Percentiles rank a stretch among this genome's conserved stretches.
These are phyloP conservation scores for Dittrichia graveolens DNA, from an alignment of 129 eudicot species.

Conservation along the genomic window DNA sequence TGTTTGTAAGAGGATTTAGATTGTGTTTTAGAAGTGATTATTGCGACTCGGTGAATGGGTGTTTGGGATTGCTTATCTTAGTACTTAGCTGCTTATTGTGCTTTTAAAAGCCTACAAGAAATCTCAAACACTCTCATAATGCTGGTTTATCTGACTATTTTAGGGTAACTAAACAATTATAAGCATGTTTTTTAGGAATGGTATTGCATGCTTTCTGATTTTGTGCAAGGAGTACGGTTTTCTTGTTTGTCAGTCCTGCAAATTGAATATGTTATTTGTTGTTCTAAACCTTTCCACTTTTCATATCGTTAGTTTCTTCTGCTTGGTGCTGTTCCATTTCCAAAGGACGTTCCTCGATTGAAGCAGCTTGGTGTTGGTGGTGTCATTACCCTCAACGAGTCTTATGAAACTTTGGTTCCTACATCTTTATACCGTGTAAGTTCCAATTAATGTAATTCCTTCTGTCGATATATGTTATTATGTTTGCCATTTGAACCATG, in stretches of 20 bases:
- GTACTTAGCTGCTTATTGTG: no score
- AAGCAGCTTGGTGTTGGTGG: slow-evolving; percentile 92
- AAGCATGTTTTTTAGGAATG: no score
- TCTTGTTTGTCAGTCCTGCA: slow-evolving; percentile 3
- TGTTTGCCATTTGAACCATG: not conserved
- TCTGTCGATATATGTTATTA: not conserved
- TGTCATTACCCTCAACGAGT: slow-evolving; percentile 83
- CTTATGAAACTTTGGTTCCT: slow-evolving; percentile 79
- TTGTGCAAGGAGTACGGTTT: not conserved
- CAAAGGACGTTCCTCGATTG: slow-evolving; percentile 71
- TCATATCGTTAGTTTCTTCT: slow-evolving; percentile 58
- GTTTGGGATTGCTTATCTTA: no score
- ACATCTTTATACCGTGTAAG: slow-evolving; percentile 74
- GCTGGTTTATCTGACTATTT: no score
- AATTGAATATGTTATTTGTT: not conserved
- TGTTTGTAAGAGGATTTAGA: not conserved
- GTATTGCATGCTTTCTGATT: no score
- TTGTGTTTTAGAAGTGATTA: not conserved
- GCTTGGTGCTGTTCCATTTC: slow-evolving; percentile 92
- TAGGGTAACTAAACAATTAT: not conserved
- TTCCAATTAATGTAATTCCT: not conserved
- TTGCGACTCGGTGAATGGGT: not conserved
- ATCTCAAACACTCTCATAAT: no score
- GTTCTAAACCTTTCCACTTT: slow-evolving; percentile 15
- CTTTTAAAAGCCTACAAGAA: no score